phyloP scores from a whole-genome alignment of 2,329 filamentous ascomycete genomes.

The Diaporthe longicolla region DNA sequence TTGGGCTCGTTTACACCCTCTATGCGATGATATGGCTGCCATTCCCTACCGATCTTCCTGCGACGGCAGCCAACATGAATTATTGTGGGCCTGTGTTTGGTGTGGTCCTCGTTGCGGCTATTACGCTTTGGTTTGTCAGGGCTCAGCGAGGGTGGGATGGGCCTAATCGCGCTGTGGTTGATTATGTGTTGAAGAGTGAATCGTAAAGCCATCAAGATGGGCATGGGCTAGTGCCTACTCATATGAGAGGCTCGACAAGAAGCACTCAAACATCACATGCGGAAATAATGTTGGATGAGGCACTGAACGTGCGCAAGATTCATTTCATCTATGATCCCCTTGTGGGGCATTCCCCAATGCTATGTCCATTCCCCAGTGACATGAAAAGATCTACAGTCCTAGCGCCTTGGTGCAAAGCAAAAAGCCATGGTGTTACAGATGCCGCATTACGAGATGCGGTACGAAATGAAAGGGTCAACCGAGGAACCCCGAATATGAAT shows the following conservation, averaged over 20 bases:
- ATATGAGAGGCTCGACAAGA: neutral
- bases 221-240: accelerated
- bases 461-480: neutral
- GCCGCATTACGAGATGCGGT: neutral
- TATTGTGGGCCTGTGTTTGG: slow-evolving; percentile 40
- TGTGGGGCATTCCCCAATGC: neutral
- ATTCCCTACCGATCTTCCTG: slow-evolving; percentile 43
- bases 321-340: neutral
- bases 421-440: neutral
- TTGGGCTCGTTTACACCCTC: slow-evolving; percentile 42
- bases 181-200: slow-evolving; percentile 11
- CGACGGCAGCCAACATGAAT: slow-evolving; percentile 44
- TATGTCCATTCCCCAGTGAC: neutral
- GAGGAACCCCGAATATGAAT: neutral
- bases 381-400: neutral
- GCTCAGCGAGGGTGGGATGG: slow-evolving; percentile 42
- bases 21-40: slow-evolving; percentile 42
- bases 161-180: slow-evolving; percentile 41
- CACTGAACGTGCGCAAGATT: neutral
- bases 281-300: neutral
- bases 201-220: neutral
- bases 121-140: slow-evolving; percentile 40
- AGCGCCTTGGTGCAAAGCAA: neutral
- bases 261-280: too few species aligned
- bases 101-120: neutral